Conservation (phyloP, 805 yeast species). For the Sugiyamaella marilandica region DNA sequence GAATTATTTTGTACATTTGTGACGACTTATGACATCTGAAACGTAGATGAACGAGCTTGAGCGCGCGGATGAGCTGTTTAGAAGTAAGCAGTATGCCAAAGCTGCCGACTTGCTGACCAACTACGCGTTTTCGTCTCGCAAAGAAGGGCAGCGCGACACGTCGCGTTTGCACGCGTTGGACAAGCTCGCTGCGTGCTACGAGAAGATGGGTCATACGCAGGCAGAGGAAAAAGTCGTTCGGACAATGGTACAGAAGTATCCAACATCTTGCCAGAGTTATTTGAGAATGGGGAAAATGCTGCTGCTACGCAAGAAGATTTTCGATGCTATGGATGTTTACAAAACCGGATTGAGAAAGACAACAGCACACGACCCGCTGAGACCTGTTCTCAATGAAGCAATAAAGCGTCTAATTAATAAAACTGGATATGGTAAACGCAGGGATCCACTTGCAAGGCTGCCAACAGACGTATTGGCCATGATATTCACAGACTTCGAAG, state of each 20-base stretch:
- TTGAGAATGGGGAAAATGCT: not conserved
- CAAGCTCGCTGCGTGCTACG: not conserved
- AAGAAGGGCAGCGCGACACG: not conserved
- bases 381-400: not conserved
- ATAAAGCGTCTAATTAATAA: not conserved
- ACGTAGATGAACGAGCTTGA: no score
- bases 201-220: not conserved
- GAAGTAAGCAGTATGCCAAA: not conserved
- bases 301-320: not conserved
- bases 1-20: no score
- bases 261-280: not conserved
- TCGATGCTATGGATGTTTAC: not conserved
- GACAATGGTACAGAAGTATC: not conserved
- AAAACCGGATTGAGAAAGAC: not conserved
- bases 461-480: not conserved
- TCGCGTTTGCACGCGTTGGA: not conserved
- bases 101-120: not conserved
- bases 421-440: not conserved
- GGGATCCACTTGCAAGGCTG: not conserved
- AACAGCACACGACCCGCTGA: not conserved
- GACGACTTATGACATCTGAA: no score
- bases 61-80: not conserved
- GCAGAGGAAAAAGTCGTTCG: not conserved
- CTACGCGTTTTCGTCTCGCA: not conserved
- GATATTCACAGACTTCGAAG: not conserved